Base-by-base conservation (phyloP, 441 rosid genomes). In the Populus tomentosa region DNA sequence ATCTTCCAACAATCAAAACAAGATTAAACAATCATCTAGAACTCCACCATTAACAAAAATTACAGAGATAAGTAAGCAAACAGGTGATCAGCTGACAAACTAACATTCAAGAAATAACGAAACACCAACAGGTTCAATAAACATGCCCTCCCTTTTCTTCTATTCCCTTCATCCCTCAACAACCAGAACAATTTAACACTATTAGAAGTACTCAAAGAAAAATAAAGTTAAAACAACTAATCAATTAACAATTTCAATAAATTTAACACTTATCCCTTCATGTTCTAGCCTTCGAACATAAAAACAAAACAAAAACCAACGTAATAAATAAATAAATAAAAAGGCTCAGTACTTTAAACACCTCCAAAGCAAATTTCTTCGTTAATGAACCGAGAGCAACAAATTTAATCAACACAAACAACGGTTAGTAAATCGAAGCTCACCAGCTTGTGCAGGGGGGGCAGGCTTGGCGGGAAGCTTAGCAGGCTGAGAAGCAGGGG, bases 361-460 rank as follows among this genome's bases (percentile, higher is more conserved):
- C 5, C 50, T 40, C 16, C 16, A 40, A 40, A 61, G 26, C 65
- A 62, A 26, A 10, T 62, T 10, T 10, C 14, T 23, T 21, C 14
- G 28, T 62, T 61, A 11, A 9, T 14, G 18, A 35, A 50, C 9
- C 24, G 61, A 61, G 1, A n/a, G 64, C 3, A 66, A 23, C 24
- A 68, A 74, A 24, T 18, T 18, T 7, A 63, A 20, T 6, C 50
- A 69, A 23, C 10, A 65, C 9, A 72, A 24, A 26, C 7, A 33
- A n/a, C 59, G 62, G 69, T 3, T 5, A 71, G 77, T 5, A 68
- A 7, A 72, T 18, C 3, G 18, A 71, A 8, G 6, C 82, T 81
- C 71, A 92, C 98, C 95, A 81, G 97, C 92, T 88, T 89, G 90
- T 84, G 91, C 56, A 40, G 97, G 97, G 79, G 95, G 91, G 18